These are phyloP conservation scores for Casuarina cunninghamiana DNA, from an alignment of 306 rosid species.

Conservation along the genomic window DNA sequence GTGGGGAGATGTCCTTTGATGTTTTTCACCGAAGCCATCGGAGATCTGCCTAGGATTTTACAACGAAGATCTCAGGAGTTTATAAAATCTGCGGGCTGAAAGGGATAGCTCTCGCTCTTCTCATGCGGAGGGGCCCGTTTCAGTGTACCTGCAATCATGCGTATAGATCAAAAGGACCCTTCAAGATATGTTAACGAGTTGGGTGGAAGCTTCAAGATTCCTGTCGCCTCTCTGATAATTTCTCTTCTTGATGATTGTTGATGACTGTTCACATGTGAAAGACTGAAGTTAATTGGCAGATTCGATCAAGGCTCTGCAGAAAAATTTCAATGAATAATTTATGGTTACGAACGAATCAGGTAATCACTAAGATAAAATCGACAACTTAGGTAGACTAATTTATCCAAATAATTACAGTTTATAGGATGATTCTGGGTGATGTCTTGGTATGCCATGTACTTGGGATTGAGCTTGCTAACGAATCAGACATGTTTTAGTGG, in stretches of 20 bases:
- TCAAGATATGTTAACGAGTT: not conserved
- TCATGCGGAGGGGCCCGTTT: constrained; percentile 31
- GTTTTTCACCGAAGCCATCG: too few relatives aligned
- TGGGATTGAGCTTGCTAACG: too few relatives aligned
- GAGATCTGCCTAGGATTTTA: too few relatives aligned
- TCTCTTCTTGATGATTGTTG: too few relatives aligned
- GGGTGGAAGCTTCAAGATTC: constrained; percentile 27
- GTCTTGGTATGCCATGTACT: too few relatives aligned
- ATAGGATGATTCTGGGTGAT: too few relatives aligned
- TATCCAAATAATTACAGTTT: not conserved
- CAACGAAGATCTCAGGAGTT: too few relatives aligned
- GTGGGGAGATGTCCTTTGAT: too few relatives aligned
- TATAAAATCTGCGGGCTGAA: not conserved
- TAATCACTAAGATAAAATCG: not conserved
- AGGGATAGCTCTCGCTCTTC: not conserved
- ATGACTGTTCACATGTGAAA: too few relatives aligned
- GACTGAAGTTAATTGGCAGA: too few relatives aligned
- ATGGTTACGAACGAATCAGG: not conserved
- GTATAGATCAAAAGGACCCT: constrained; percentile 2
- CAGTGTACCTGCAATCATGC: constrained; percentile 10
- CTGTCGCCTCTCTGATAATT: constrained; percentile 7
- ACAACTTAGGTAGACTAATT: not conserved
- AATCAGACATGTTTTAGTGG: not conserved
- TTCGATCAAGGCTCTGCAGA: too few relatives aligned
- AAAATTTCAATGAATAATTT: not conserved